Conservation (phyloP, 768 basidiomycete genomes). For the Boletus subcaerulescens region DNA sequence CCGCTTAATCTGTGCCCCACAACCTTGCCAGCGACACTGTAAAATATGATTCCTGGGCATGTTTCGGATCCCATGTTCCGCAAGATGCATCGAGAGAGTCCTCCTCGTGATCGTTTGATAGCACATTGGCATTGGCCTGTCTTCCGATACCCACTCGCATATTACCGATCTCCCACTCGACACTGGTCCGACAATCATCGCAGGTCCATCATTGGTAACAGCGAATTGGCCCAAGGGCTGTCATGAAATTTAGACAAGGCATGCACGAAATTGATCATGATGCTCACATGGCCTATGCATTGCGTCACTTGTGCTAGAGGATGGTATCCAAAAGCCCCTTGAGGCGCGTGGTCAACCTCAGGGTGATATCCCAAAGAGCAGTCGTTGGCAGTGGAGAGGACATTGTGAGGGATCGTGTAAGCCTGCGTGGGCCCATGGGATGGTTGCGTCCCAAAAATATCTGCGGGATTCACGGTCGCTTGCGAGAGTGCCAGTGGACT, state of each 20-base stretch:
- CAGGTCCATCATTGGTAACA: not conserved
- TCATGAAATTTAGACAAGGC: not conserved
- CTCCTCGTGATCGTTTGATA: not conserved
- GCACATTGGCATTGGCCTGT: not conserved
- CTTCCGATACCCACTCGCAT: slow-evolving; percentile 1
- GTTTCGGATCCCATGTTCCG: slow-evolving; percentile 4
- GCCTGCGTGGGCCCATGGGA: not conserved
- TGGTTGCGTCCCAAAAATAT: not conserved
- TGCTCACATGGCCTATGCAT: slow-evolving; percentile 4
- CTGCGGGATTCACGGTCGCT: not conserved
- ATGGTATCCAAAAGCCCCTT: not conserved
- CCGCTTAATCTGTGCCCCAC: not conserved
- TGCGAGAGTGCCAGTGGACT: not conserved
- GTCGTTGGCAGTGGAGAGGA: not conserved
- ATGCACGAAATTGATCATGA: not conserved
- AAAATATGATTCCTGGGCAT: not conserved
- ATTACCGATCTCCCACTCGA: not conserved
- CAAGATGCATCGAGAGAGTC: slow-evolving; percentile 9
- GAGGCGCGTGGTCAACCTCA: not conserved
- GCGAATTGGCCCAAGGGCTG: not conserved
- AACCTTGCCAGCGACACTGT: slow-evolving; percentile 11
- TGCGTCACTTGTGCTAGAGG: not conserved
- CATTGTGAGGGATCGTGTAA: not conserved
- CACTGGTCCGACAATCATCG: not conserved
- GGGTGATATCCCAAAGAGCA: not conserved